phyloP scores from a whole-genome alignment of 306 rosid species.

The Carpinus fangiana region DNA sequence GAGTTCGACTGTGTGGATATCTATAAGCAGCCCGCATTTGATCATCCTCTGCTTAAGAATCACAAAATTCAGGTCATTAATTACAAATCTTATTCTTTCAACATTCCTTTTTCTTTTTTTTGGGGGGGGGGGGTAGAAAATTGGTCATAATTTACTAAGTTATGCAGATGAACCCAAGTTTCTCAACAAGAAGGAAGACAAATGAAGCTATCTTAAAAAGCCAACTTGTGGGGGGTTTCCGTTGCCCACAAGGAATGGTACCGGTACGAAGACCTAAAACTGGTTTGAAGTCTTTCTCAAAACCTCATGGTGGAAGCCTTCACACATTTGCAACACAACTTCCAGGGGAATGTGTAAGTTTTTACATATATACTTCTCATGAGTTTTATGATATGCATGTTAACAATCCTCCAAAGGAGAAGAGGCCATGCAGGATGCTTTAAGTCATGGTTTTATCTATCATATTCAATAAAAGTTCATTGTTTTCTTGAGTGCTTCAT shows the following conservation, averaged over 20 bases:
- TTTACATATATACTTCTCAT: no score
- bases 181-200: neutral
- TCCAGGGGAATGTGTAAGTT: neutral
- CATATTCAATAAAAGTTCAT: no score
- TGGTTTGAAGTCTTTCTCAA: neutral
- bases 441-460: no score
- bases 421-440: no score
- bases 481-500: no score
- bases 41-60: slow-evolving; percentile 34
- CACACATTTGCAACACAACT: neutral
- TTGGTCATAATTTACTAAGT: neutral
- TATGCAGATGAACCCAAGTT: slow-evolving; percentile 12
- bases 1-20: slow-evolving; percentile 32
- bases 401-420: no score
- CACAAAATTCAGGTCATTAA: slow-evolving; percentile 29
- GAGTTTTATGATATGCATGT: no score
- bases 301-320: slow-evolving; percentile 17
- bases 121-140: no score
- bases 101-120: no score
- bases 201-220: neutral
- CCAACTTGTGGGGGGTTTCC: neutral
- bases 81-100: neutral
- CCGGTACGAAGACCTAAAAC: slow-evolving; percentile 19
- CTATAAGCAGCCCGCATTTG: slow-evolving; percentile 32
- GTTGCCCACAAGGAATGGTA: slow-evolving; percentile 28